A percentile compares a stretch with the other conserved stretches of the same genome.
Evolutionary conservation across 2,329 filamentous ascomycete species (phyloP).

Genomic region (Akanthomyces uredinophilus): DNA sequence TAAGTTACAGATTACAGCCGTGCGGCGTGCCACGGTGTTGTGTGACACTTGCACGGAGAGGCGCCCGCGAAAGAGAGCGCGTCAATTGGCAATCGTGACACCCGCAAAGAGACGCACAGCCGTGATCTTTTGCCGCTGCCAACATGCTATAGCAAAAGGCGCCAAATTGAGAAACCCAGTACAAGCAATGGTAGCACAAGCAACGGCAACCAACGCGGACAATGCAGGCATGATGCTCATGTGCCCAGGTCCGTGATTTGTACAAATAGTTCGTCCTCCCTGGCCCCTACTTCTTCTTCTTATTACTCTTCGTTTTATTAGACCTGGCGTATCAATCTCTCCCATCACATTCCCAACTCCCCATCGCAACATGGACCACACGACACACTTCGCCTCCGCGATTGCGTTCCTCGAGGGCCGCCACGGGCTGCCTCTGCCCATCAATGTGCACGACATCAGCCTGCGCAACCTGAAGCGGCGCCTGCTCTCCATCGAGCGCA

Average conservation of each 20-base stretch:
- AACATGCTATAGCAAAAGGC: not conserved
- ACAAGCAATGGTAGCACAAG: too few relatives aligned
- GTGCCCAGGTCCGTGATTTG: not conserved
- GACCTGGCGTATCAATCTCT: too few relatives aligned
- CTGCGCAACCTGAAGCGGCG: not conserved
- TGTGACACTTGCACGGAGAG: not conserved
- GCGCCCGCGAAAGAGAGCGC: not conserved
- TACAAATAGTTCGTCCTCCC: not conserved
- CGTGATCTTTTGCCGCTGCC: not conserved
- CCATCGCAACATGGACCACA: not conserved
- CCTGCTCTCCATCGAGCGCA: not conserved
- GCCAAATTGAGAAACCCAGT: not conserved
- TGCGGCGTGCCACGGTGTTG: not conserved
- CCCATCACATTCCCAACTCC: too few relatives aligned
- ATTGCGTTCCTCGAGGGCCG: not conserved
- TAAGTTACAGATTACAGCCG: not conserved
- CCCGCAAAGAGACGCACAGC: not conserved
- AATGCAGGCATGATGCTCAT: not conserved
- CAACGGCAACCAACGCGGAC: too few relatives aligned
- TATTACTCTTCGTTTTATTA: not conserved
- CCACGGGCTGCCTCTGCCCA: not conserved
- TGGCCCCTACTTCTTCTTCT: not conserved
- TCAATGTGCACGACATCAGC: not conserved
- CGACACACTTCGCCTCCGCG: not conserved
- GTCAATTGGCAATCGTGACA: not conserved